Conservation (phyloP, 495 filamentous ascomycete species). For the Astrocystis sublimbata region DNA sequence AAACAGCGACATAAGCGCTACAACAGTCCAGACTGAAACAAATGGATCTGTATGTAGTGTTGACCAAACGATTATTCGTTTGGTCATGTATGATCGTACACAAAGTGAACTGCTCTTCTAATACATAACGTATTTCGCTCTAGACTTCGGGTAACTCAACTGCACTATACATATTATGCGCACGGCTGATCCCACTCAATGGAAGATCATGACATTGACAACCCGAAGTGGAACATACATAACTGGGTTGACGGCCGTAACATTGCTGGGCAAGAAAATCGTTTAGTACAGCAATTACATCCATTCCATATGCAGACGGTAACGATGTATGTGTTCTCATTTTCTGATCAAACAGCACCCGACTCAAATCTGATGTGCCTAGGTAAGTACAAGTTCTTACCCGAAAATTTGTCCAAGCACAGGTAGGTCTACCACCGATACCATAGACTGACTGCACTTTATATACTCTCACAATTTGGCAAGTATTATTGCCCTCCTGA, state of each 20-base stretch:
- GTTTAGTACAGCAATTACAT: not conserved
- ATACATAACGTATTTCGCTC: no score
- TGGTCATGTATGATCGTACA: not conserved
- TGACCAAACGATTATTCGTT: not conserved
- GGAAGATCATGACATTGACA: not conserved
- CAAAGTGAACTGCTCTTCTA: no score
- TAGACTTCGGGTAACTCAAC: no score
- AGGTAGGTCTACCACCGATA: not conserved
- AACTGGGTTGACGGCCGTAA: not conserved
- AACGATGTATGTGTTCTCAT: not conserved
- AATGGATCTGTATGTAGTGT: not conserved
- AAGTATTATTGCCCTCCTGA: not conserved
- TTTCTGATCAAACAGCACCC: no score
- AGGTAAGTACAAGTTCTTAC: no score
- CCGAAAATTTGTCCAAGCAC: no score
- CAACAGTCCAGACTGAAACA: not conserved
- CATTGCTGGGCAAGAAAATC: not conserved
- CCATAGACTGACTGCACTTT: not conserved
- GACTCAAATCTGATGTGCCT: no score
- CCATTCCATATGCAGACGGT: not conserved
- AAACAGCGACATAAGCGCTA: not conserved
- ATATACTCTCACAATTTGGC: not conserved
- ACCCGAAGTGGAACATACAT: not conserved
- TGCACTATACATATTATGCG: no score
- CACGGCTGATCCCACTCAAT: no score